Evolutionary conservation across 1,284 basidiomycete genomes (phyloP).

Genomic region (Peniophora sp.): DNA sequence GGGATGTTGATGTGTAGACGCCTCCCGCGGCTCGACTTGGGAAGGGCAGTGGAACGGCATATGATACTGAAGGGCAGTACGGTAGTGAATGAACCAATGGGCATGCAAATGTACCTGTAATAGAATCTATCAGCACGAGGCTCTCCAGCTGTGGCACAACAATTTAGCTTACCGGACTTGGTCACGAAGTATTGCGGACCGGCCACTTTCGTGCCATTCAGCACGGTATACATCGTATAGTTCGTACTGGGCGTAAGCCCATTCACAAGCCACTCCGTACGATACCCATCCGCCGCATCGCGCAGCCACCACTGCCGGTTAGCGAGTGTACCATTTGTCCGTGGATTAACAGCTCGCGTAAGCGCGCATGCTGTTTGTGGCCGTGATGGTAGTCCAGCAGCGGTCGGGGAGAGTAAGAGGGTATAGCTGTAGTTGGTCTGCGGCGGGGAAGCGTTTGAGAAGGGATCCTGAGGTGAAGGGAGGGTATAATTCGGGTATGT

Average conservation of each 20-base stretch:
- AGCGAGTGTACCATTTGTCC: conserved; percentile 8
- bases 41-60: conserved; percentile 58
- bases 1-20: conserved; percentile 41
- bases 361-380: conserved; percentile 56
- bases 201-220: conserved; percentile 43
- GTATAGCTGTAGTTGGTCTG: conserved; percentile 33
- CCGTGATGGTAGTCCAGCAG: conserved; percentile 30
- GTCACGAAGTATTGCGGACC: conserved; percentile 61
- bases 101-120: conserved; percentile 60
- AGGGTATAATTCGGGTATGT: conserved; percentile 79
- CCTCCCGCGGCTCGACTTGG: conserved; percentile 27
- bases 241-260: conserved; percentile 57
- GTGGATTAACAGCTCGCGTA: conserved; percentile 20
- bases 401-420: conserved; percentile 44
- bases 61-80: conserved; percentile 67
- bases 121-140: background rate
- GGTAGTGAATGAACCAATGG: conserved; percentile 64
- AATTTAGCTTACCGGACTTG: conserved; percentile 48
- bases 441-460: conserved; percentile 32
- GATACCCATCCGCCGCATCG: conserved; percentile 44
- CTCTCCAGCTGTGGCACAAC: conserved; percentile 3
- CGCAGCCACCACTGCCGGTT: conserved; percentile 47
- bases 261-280: conserved; percentile 57
- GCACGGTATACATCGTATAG: conserved; percentile 60
- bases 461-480: conserved; percentile 45